Conservation (phyloP, 2,329 filamentous ascomycete species). For the Metarhizium brunneum region DNA sequence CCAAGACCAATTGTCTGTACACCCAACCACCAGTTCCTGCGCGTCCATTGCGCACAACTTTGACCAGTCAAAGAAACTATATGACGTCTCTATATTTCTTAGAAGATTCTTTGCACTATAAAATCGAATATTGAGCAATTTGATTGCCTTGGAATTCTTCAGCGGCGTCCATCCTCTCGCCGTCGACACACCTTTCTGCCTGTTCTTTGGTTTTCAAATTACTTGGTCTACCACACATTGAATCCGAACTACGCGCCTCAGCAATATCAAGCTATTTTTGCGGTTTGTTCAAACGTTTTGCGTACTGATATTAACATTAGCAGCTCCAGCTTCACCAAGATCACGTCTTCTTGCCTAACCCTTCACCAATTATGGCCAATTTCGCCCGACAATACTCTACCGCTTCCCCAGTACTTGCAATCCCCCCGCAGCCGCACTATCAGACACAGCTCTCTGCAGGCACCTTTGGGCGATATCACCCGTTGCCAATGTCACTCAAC, state of each 20-base stretch:
- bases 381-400: constrained; percentile 31
- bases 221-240: neutral
- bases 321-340: constrained; percentile 10
- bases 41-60: neutral
- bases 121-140: neutral
- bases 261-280: constrained; percentile 1
- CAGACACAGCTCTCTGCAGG: constrained; percentile 22
- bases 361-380: constrained; percentile 29
- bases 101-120: neutral
- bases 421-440: constrained; percentile 24
- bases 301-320: constrained; percentile 17
- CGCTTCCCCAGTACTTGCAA: constrained; percentile 35
- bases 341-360: constrained; percentile 1
- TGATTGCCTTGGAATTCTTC: too few species aligned
- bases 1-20: neutral
- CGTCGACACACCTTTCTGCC: neutral
- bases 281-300: constrained; percentile 22
- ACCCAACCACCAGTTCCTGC: too few species aligned
- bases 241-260: neutral
- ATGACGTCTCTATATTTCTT: neutral
- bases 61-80: neutral
- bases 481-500: constrained; percentile 16
- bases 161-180: neutral
- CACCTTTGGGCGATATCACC: constrained; percentile 17
- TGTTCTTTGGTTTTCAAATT: neutral